Evolutionary conservation across 2,329 filamentous ascomycete genomes (phyloP), one percentile per base, ranked within the genome.

Genomic region (Hirsutella thompsonii): DNA sequence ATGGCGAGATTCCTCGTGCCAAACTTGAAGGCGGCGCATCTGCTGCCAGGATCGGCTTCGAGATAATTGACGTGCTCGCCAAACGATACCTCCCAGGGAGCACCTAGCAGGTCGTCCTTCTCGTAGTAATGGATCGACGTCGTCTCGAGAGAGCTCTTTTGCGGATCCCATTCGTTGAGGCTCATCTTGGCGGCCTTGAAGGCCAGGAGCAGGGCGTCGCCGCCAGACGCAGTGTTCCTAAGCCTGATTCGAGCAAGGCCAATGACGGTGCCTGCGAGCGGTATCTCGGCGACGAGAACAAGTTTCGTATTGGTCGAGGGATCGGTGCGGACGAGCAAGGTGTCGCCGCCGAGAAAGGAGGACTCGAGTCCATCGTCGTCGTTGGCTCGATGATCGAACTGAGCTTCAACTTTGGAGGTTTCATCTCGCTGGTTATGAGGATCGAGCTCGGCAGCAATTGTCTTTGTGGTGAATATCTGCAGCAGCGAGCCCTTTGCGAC

Each of bases 101-200:
- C 83, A 40, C 82, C 79, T 49, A 83, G 78, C 46, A 90, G 69
- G 56, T 94, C 89, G 55, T 95, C 89, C 58, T 92, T 85, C 61
- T 98, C 92, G 64, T 96, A 98, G 69, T 89, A 96, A 66, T 98
- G 92, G 53, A 98, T 90, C 39, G 90, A 96, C 47, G 92, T 77
- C 40, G 90, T 96, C 52, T 82, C 80, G 52, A 96, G 79, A 39
- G 76, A 76, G 60, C 84, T 73, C 49, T 77, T 79, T 57, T 83
- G 78, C 8, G 86, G 79, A 57, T 96, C 86, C 92, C 92, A 98
- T 65, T 95, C 86, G 42, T 94, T 72, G 59, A 98, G 69, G 60
- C 85, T 93, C 55, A 96, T 73, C 64, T 94, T 94, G 34, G 92
- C 92, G 63, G 94, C 88, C 55, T 83, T 83, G 62, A 90, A 83